phyloP scores from a whole-genome alignment of 2,329 filamentous ascomycete species.

The Verticillium albo-atrum region DNA sequence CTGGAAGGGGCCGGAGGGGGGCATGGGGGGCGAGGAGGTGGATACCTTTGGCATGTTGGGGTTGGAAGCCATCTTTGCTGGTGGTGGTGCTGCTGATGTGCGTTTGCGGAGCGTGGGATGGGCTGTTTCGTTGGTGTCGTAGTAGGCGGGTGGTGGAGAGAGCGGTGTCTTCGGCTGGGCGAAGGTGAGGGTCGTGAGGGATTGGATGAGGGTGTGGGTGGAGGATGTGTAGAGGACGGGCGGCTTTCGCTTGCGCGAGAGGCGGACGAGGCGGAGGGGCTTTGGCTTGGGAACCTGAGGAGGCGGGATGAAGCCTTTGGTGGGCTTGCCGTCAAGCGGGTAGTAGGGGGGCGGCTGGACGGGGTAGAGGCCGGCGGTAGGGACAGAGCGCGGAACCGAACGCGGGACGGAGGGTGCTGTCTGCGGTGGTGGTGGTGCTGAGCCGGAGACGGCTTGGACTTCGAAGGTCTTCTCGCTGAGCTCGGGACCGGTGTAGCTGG shows the following conservation, averaged over 20 bases:
- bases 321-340: conserved; percentile 2
- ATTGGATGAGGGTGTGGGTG: conserved; percentile 12
- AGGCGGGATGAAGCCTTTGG: not conserved
- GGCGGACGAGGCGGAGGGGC: conserved; percentile 16
- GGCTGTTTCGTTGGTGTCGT: not conserved
- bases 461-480: conserved; percentile 4
- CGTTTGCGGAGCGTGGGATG: not conserved
- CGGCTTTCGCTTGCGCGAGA: conserved; percentile 12
- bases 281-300: not conserved
- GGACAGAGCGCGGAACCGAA: conserved; percentile 2
- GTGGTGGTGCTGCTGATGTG: too few relatives aligned
- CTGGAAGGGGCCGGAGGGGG: not conserved
- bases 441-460: not conserved
- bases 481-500: conserved; percentile 5
- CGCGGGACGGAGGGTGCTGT: not conserved
- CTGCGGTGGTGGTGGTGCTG: not conserved
- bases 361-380: not conserved
- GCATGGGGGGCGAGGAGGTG: conserved; percentile 1
- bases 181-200: conserved; percentile 5
- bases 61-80: not conserved
- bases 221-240: conserved; percentile 17
- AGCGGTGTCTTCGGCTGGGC: not conserved
- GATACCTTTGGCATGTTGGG: conserved; percentile 2
- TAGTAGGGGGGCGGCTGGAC: conserved; percentile 5
- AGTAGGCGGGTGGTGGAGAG: not conserved